Evolutionary conservation across 192 early-diverging fungal genomes (phyloP).

Genomic region (Spinellus fusiger): DNA sequence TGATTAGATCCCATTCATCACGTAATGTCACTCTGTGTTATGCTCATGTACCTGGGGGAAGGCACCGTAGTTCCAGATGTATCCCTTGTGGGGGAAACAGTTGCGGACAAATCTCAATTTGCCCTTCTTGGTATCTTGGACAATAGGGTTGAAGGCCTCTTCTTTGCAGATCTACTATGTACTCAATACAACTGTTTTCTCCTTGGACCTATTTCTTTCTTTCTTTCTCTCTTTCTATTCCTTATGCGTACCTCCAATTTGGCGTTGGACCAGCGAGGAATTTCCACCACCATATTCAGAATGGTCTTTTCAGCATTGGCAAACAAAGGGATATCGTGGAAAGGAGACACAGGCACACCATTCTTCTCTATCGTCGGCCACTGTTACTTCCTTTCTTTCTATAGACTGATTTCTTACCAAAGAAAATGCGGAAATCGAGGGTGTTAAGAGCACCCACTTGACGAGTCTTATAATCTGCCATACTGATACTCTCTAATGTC

Average conservation of each 20-base stretch:
- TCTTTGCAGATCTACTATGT: slow-evolving; percentile 91
- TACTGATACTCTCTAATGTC: slow-evolving; percentile 16
- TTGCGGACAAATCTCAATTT: slow-evolving; percentile 98
- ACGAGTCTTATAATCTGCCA: slow-evolving; percentile 73
- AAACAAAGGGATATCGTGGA: slow-evolving; percentile 97
- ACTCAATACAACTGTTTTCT: background rate
- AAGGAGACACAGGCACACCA: slow-evolving; percentile 85
- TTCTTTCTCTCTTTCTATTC: background rate
- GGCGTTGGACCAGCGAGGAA: slow-evolving; percentile 98
- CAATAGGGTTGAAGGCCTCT: slow-evolving; percentile 95
- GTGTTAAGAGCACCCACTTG: slow-evolving; percentile 83
- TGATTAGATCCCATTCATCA: background rate
- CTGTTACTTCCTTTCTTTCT: background rate
- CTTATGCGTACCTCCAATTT: slow-evolving; percentile 75
- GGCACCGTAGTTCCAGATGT: slow-evolving; percentile 99
- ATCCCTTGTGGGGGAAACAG: slow-evolving; percentile 99
- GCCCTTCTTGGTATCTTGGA: slow-evolving; percentile 98
- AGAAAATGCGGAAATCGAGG: slow-evolving; percentile 84
- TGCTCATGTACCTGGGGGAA: slow-evolving; percentile 69
- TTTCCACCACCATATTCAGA: slow-evolving; percentile 98
- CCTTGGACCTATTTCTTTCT: background rate
- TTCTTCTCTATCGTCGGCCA: slow-evolving; percentile 53
- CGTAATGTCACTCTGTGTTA: background rate
- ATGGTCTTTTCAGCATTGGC: slow-evolving; percentile 88
- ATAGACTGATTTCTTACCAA: slow-evolving; percentile 48